Percentiles rank a stretch among this genome's conserved stretches.
Evolutionary conservation across 2,329 filamentous ascomycete species (phyloP).

Genomic region (Pestalotiopsis sp.): DNA sequence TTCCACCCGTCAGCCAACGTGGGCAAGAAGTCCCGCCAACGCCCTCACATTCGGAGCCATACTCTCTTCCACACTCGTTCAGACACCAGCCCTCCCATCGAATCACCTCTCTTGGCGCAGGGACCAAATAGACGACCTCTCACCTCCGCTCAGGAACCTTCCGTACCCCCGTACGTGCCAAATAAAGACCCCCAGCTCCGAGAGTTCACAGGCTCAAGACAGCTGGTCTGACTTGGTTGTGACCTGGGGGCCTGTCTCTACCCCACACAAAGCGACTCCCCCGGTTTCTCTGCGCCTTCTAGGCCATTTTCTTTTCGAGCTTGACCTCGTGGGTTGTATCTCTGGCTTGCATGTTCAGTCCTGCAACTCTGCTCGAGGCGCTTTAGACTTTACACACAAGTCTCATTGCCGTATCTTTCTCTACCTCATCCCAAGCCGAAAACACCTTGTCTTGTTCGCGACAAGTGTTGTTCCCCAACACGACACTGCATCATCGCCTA

Average conservation of each 20-base stretch:
- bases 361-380: background rate
- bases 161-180: background rate
- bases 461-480: background rate
- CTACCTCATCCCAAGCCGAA: background rate
- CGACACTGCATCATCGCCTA: background rate
- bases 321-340: background rate
- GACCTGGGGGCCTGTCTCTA: background rate
- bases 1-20: background rate
- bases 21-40: background rate
- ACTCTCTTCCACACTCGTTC: background rate
- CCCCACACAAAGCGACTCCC: slow-evolving; percentile 8
- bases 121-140: background rate
- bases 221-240: background rate
- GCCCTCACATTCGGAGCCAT: background rate
- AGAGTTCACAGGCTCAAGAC: background rate
- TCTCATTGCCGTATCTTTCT: background rate
- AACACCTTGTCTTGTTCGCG: background rate
- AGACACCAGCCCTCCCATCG: background rate
- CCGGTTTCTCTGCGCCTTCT: background rate
- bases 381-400: background rate
- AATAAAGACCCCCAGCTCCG: background rate
- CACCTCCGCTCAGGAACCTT: background rate
- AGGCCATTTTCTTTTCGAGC: background rate
- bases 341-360: background rate
- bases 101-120: background rate